Evolutionary conservation across 169 alveolate genomes (phyloP), one percentile per base, ranked within the genome.

Genomic region (Fabrea salina): DNA sequence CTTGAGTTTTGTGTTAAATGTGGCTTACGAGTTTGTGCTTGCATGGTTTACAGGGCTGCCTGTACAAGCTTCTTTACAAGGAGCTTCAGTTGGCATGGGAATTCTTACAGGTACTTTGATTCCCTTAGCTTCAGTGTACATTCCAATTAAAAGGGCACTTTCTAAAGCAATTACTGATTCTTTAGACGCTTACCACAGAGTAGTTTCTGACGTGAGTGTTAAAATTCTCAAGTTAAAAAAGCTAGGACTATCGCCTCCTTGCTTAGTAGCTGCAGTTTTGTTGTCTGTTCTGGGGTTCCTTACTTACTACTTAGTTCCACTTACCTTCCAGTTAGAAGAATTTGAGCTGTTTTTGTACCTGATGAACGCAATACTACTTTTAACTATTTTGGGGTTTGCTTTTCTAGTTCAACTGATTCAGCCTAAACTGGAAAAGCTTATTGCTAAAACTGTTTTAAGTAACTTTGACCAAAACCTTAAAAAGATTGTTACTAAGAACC

Each of bases 301-400:
- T 13, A 89, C 94, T 59, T 93, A 93, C 76, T 93, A 93, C 80
- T 71, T 93, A 11, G 93, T 92, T 16, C 97, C 97, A 4, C 61
- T 83, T 72, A 86, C 93, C 41, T 93, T 85, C 64, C 49, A 89
- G 5, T 88, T 82, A 44, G 22, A 80, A 56, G 86, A 89, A 58
- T 49, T 82, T 39, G 86, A 82, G 0, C 64, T 93, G 3, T 91
- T 88, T 72, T 87, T 93, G 78, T 80, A 86, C 35, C 82, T 90
- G 44, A 70, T 93, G 66, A 93, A 90, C 53, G 54, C 86, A 4
- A 85, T 93, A 8, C 72, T 93, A 49, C 70, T 93, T 30, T 72
- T 86, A 2, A 89, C 91, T 94, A 82, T 93, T 37, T 39, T 93
- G 30, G 97, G 97, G 39, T 59, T 93, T 32, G 82, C 89, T 19